phyloP scores from a whole-genome alignment of 2,329 filamentous ascomycete species.

The Clonostachys rhizophaga region DNA sequence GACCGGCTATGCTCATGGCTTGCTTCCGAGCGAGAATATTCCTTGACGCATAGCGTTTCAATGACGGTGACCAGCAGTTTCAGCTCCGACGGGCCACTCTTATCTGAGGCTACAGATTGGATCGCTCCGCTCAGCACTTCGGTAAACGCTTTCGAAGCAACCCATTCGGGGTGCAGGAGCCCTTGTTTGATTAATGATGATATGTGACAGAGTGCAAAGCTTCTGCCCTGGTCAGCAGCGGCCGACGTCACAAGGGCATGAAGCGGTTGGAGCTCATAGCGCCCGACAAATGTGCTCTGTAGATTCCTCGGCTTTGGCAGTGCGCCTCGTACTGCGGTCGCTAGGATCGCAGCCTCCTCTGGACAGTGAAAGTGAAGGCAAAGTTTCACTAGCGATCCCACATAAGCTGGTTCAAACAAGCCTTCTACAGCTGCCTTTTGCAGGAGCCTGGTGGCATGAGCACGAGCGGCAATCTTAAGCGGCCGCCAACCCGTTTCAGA shows the following conservation, averaged over 20 bases:
- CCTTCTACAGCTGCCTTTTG: constrained; percentile 19
- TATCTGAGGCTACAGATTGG: neutral
- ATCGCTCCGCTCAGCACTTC: neutral
- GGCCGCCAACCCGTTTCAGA: constrained; percentile 22
- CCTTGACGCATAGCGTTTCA: neutral
- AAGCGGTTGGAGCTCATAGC: neutral
- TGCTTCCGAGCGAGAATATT: too few relatives aligned
- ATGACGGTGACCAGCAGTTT: neutral
- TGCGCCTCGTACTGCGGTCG: neutral
- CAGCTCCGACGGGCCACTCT: neutral
- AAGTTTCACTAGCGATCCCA: constrained; percentile 17
- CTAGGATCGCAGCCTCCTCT: constrained; percentile 18
- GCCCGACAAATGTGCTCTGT: neutral
- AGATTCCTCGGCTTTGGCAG: neutral
- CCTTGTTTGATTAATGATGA: constrained; percentile 1
- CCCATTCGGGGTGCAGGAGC: constrained; percentile 1
- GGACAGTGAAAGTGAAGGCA: constrained; percentile 16
- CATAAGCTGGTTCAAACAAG: constrained; percentile 17
- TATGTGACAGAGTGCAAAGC: neutral
- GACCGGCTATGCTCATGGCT: too few relatives aligned
- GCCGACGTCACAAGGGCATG: neutral
- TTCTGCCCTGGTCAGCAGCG: neutral
- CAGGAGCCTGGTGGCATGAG: constrained; percentile 20
- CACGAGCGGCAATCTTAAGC: constrained; percentile 21
- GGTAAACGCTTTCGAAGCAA: neutral